Evolutionary conservation across 2,329 filamentous ascomycete genomes (phyloP).

Genomic region (Alternaria ethzedia): DNA sequence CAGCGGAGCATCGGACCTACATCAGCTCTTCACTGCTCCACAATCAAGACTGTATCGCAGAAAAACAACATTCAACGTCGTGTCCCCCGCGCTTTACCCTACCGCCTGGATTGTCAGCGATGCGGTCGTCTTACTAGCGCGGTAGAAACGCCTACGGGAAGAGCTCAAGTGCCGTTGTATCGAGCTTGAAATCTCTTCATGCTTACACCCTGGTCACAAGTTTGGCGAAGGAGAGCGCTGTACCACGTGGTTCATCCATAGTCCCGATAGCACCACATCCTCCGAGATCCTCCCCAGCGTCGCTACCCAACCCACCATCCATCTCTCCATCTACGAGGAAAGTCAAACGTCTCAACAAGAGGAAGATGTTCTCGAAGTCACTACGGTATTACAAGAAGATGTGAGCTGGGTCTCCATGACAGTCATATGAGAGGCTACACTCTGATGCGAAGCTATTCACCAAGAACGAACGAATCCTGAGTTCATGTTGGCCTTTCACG

Average conservation of each 20-base stretch:
- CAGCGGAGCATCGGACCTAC: neutral
- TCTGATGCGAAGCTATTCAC: neutral
- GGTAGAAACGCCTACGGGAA: neutral
- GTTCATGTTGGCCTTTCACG: neutral
- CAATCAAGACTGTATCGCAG: neutral
- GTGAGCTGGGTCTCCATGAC: neutral
- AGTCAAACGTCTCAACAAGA: neutral
- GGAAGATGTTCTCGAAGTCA: neutral
- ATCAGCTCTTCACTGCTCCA: neutral
- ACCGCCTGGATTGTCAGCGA: neutral
- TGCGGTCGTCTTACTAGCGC: neutral
- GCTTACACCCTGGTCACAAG: neutral
- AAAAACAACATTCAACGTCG: neutral
- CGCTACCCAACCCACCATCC: neutral
- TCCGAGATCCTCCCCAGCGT: neutral
- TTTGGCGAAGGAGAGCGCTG: neutral
- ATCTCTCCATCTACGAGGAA: neutral
- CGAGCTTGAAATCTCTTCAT: neutral
- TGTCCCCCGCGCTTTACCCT: neutral
- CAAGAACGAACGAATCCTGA: neutral
- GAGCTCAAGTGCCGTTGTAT: neutral
- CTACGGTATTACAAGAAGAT: neutral
- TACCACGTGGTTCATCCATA: neutral
- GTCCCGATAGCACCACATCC: neutral
- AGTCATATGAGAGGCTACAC: neutral